Evolutionary conservation across 768 basidiomycete species (phyloP), one percentile per base, ranked within the genome.

Genomic region (Russula compacta): DNA sequence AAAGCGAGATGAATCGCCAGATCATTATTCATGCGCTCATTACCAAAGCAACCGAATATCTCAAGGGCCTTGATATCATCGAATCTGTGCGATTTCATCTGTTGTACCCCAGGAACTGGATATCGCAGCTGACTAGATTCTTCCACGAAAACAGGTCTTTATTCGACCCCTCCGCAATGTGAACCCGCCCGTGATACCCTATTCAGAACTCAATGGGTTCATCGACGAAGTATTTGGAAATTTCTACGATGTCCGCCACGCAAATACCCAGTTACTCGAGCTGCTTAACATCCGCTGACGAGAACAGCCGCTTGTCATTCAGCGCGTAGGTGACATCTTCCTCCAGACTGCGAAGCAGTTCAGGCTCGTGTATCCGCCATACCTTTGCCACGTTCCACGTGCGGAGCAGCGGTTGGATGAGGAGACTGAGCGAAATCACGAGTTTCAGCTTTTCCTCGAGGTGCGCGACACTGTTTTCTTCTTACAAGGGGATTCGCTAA

Each of bases 211-310:
- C 7, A 86, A 90, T 36, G 83, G 86, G 36, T 95, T 98, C 71
- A 85, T 97, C 53, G 88, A 91, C 47, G 87, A 91, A 38, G 86
- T 95, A 3, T 95, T 98, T 64, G 85, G 89, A 53, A 97, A 97
- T 69, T 84, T 95, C 43, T 77, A 88, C 5, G 89, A 92, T 63
- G 76, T 98, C n/a, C 82, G 90, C 17, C 87, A 89, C 70, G 87
- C 89, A 69, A 92, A 89, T 67, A 79, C 84, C 35, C 80, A 84
- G 11, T 77, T 97, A n/a, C 78, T 98, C 15, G 91, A 95, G 68
- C 82, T 88, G 3, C 81, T 98, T 74, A 84, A 86, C 66, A 86
- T 92, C 44, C 83, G 93, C 33, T 92, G 97, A 69, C 73, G 78
- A 40, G 93, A 97, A 69, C 87, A 94, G 63, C 81, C 81, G 0